Evolutionary conservation across 345 rosid species (phyloP).

Genomic region (Adansonia digitata): DNA sequence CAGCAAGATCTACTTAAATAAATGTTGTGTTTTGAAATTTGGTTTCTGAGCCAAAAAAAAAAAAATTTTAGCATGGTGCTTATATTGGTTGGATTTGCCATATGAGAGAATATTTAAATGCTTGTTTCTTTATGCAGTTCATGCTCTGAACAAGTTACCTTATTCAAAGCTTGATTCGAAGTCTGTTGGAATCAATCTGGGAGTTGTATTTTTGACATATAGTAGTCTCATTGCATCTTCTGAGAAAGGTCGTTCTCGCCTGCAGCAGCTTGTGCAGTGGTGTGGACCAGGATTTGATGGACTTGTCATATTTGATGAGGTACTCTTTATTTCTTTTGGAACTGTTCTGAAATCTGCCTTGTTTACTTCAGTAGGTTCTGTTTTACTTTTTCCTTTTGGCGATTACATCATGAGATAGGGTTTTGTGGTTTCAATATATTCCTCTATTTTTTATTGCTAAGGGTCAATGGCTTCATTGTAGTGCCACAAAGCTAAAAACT

Average conservation of each 20-base stretch:
- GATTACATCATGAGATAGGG: slow-evolving; percentile 18
- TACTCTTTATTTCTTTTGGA: slow-evolving; percentile 19
- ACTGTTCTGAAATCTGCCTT: slow-evolving; percentile 16
- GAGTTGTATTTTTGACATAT: slow-evolving; percentile 91
- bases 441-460: slow-evolving; percentile 27
- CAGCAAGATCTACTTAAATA: neutral
- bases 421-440: slow-evolving; percentile 19
- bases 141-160: slow-evolving; percentile 93
- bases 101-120: slow-evolving; percentile 8
- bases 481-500: slow-evolving; percentile 99
- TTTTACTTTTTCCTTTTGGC: neutral
- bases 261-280: slow-evolving; percentile 99
- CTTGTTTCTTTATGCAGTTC: slow-evolving; percentile 55
- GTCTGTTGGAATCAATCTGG: slow-evolving; percentile 82
- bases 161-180: slow-evolving; percentile 97
- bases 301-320: slow-evolving; percentile 94
- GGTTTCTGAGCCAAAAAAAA: neutral
- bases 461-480: slow-evolving; percentile 38
- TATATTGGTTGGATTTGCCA: neutral
- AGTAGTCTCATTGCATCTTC: slow-evolving; percentile 99
- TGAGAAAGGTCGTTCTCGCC: slow-evolving; percentile 96
- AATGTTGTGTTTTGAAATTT: neutral
- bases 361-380: slow-evolving; percentile 3
- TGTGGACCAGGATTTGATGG: slow-evolving; percentile 87
- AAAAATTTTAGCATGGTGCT: slow-evolving; percentile 2